These are phyloP conservation scores for Alnus glutinosa DNA, from an alignment of 306 rosid genomes.

Conservation along the genomic window DNA sequence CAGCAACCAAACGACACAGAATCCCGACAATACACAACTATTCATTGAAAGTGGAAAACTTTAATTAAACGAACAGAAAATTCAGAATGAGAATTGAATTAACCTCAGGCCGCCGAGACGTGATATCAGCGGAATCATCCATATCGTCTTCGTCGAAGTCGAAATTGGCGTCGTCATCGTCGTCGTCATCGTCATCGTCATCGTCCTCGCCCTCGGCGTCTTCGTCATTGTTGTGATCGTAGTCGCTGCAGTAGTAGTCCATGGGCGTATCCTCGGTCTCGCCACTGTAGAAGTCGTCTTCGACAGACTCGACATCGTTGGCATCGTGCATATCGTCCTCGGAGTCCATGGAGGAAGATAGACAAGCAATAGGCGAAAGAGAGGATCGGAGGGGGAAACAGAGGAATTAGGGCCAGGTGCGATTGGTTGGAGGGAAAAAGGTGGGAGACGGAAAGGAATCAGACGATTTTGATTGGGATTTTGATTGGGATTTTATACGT, in stretches of 20 bases:
- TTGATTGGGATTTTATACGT: too few relatives aligned
- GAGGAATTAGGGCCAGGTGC: neutral
- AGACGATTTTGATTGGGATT: too few relatives aligned
- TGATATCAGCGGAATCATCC: constrained; percentile 51
- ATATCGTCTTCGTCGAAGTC: constrained; percentile 39
- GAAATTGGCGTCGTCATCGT: constrained; percentile 34
- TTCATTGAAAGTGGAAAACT: neutral
- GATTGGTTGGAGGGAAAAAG: neutral
- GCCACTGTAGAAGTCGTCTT: constrained; percentile 84
- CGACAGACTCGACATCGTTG: constrained; percentile 64
- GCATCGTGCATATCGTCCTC: constrained; percentile 93
- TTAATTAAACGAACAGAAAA: neutral
- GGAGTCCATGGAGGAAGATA: constrained; percentile 57
- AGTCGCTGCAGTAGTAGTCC: constrained; percentile 55
- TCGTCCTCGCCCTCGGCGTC: constrained; percentile 27
- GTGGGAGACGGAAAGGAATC: neutral
- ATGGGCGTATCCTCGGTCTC: constrained; percentile 54
- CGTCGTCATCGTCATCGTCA: constrained; percentile 38
- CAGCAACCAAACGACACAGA: neutral
- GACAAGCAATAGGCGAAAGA: neutral
- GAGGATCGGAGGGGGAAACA: neutral
- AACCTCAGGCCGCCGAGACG: constrained; percentile 74
- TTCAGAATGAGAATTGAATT: constrained; percentile 3
- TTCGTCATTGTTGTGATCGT: constrained; percentile 15
- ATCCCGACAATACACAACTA: neutral